phyloP scores from a whole-genome alignment of 2,329 filamentous ascomycete species.

The Rhinocladiella mackenziei region DNA sequence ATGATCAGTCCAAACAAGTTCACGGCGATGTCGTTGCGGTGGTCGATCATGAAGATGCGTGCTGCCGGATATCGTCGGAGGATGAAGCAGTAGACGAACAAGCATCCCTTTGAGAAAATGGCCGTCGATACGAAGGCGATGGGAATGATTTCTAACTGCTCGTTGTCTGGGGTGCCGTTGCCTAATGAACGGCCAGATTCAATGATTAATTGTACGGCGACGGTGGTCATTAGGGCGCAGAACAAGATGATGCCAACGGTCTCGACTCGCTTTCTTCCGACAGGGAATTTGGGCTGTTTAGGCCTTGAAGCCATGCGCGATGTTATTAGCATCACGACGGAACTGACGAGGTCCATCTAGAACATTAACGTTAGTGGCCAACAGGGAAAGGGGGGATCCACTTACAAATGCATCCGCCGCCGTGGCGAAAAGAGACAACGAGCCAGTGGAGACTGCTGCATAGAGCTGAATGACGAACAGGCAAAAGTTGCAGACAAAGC shows the following conservation, averaged over 20 bases:
- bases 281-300: conserved; percentile 49
- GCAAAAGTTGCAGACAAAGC: conserved; percentile 51
- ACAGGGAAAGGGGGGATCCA: conserved; percentile 29
- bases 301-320: no score
- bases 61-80: conserved; percentile 25
- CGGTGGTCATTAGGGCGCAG: conserved; percentile 63
- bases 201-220: conserved; percentile 59
- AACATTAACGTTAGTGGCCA: conserved; percentile 26
- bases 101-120: conserved; percentile 33
- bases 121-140: conserved; percentile 52
- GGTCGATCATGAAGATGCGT: conserved; percentile 43
- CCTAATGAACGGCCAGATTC: conserved; percentile 55
- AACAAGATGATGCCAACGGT: conserved; percentile 64
- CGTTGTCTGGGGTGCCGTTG: conserved; percentile 41
- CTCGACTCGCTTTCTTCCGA: conserved; percentile 58
- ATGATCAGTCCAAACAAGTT: conserved; percentile 55
- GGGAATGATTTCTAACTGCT: conserved; percentile 52
- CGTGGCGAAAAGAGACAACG: conserved; percentile 61
- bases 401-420: conserved; percentile 59
- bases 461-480: conserved; percentile 58
- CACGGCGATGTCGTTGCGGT: conserved; percentile 55
- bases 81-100: conserved; percentile 27
- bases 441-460: conserved; percentile 56
- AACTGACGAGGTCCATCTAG: no score
- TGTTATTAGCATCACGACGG: no score